Base-by-base conservation (phyloP, 1,139 yeast species). In the Wickerhamomyces sp. region DNA sequence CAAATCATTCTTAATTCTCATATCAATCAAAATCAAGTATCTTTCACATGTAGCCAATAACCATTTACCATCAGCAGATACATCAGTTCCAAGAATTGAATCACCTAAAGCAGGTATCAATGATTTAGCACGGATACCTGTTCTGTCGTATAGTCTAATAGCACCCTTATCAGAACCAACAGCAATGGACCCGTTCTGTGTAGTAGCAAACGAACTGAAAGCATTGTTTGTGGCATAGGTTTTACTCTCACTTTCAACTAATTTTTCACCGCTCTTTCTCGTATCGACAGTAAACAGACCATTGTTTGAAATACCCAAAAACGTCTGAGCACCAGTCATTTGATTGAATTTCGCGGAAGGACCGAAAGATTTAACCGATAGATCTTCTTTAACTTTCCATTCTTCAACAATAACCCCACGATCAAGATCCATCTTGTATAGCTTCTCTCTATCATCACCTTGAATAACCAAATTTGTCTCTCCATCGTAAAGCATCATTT, bases 81-180 rank as follows among this genome's bases (percentile, higher is more conserved):
- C 76, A 40, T 83, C 89, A 19, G 85, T 50, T 18, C 83, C 83
- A 32, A 68, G 61, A 32, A 83, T 74, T 3, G 77, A 64, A 45
- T 85, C 93, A 13, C 95, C 95, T 36, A 87, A 62, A 0, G 94
- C 86, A 2, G 95, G 95, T 26, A 87, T 61, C 16, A 74, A 68
- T 1, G 91, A 78, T 60, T 81, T 85, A 1, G 95, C 95, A 47
- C 72, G 74, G 38, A 70, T 66, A 13, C 95, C 95, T 12, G 86
- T 52, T 41, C 72, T 64, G 57, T 86, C 86, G 55, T 72, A 86
- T 29, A 87, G 66, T 41, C 87, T 68, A 31, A 88, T 75, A 41
- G 78, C 89, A 50, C 96, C 96, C 40, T 70, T 76, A 17, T 62
- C 62, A 14, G 89, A 76, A 2, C 89, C 91, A 21, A 83, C 81